Percentiles rank a stretch among this genome's conserved stretches.
phyloP scores from a whole-genome alignment of 1,284 basidiomycete species.

The Ceratobasidium sp. region DNA sequence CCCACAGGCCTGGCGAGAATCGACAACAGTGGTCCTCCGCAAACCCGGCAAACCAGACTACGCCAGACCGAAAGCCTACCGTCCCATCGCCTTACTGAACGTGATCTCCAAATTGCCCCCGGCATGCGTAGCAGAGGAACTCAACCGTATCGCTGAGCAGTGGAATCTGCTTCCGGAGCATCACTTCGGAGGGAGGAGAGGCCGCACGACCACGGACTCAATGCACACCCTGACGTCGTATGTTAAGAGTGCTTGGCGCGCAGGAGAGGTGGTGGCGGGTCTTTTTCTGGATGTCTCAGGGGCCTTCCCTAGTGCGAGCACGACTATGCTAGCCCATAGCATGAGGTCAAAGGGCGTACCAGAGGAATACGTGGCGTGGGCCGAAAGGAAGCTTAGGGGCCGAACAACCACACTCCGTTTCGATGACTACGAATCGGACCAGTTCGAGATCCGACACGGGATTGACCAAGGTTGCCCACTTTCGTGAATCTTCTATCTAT shows the following conservation, averaged over 20 bases:
- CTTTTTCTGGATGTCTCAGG: constrained; percentile 48
- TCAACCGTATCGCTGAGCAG: constrained; percentile 30
- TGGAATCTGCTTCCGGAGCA: constrained; percentile 33
- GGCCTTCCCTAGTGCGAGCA: constrained; percentile 56
- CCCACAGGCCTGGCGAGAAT: constrained; percentile 40
- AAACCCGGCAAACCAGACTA: constrained; percentile 48
- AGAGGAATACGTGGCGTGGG: constrained; percentile 47
- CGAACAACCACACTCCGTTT: background rate
- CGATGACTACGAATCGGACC: constrained; percentile 33
- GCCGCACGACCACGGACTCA: constrained; percentile 43
- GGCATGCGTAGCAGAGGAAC: constrained; percentile 6
- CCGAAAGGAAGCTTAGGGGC: constrained; percentile 49
- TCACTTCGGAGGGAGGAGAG: background rate
- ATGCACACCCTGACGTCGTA: constrained; percentile 29
- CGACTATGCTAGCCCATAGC: constrained; percentile 55
- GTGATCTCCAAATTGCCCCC: constrained; percentile 42
- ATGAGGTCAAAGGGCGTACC: constrained; percentile 55
- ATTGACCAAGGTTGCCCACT: constrained; percentile 58
- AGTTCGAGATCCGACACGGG: constrained; percentile 53
- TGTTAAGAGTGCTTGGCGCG: constrained; percentile 48
- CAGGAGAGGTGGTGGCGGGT: constrained; percentile 35
- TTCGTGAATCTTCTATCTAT: constrained; percentile 49
- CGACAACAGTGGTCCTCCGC: constrained; percentile 38
- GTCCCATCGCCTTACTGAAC: constrained; percentile 49
- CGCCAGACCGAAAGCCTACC: constrained; percentile 45